Evolutionary conservation across 2,329 filamentous ascomycete species (phyloP), one percentile per base, ranked within the genome.

Genomic region (Albifimbria verrucaria): DNA sequence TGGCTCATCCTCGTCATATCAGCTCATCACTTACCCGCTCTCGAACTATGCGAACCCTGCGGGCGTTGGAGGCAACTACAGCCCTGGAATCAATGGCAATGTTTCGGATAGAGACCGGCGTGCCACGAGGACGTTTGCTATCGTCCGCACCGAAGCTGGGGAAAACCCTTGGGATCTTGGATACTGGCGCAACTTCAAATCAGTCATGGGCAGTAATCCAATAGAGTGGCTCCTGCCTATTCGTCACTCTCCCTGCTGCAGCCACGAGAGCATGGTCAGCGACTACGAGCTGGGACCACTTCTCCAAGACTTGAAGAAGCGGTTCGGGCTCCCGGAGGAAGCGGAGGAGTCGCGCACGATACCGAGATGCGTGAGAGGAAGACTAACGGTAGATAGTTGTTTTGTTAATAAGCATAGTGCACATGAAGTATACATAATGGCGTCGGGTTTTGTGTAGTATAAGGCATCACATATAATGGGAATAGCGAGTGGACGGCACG

Each of bases 161-260:
- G 87, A 94, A 60, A 96, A 96, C 60, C 90, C 91, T 0, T 99
- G 91, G 86, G 83, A 96, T 61, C 74, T 94, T 1, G 90, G 89
- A 2, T 72, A 73, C 9, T 77, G 81, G 56, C 72, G 77, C 24
- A 97, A 97, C 64, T 87, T 92, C 72, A 82, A 84, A 58, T 81
- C 87, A 15, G 83, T 97, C 22, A 91, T 99, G 86, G 93, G 93
- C 0, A 72, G 80, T 46, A 81, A 73, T 20, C 58, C 85, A 2
- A 55, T 87, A 15, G 89, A 96, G 55, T 97, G 92, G 92, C 65
- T 96, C 12, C 71, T 96, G 1, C 93, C 93, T 0, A 68, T 96
- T 28, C 83, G 77, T 52, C 78, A 82, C 54, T 91, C 89, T 4
- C 93, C 93, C 0, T 93, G 89, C 67, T 80, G 80, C 49, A 80